A percentile compares a stretch with the other conserved stretches of the same genome.
Conservation (phyloP, 1,284 basidiomycete species). For the Testicularia cyperi region DNA sequence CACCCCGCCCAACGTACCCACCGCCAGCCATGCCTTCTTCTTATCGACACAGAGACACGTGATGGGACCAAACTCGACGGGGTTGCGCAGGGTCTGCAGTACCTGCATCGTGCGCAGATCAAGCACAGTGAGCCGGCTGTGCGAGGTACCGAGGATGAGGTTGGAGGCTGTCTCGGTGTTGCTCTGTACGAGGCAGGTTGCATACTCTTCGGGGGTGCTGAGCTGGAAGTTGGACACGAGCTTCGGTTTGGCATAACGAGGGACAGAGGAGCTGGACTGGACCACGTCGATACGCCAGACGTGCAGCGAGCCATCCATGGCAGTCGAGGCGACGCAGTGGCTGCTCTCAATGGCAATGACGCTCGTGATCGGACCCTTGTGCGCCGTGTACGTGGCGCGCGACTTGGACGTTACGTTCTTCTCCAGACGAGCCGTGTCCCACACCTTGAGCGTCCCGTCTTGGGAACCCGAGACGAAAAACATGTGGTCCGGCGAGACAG, state of each 20-base stretch:
- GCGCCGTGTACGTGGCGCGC: constrained; percentile 59
- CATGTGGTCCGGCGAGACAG: constrained; percentile 85
- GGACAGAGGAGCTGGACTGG: constrained; percentile 51
- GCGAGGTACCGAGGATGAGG: constrained; percentile 80
- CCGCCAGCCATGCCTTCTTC: constrained; percentile 78
- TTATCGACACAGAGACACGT: constrained; percentile 77
- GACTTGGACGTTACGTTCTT: constrained; percentile 68
- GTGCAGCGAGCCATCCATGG: constrained; percentile 61
- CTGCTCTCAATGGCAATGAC: constrained; percentile 59
- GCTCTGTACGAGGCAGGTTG: constrained; percentile 51
- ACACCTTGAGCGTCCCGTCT: constrained; percentile 79
- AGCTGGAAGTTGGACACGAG: constrained; percentile 60
- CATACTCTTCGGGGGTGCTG: constrained; percentile 57
- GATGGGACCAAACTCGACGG: constrained; percentile 81
- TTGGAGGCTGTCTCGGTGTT: constrained; percentile 41
- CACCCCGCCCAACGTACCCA: constrained; percentile 80
- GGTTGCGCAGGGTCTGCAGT: constrained; percentile 76
- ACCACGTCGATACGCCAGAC: constrained; percentile 60
- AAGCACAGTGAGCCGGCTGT: constrained; percentile 74
- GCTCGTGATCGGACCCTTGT: constrained; percentile 59
- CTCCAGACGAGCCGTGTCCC: constrained; percentile 78
- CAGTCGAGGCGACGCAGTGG: constrained; percentile 61
- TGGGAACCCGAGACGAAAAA: constrained; percentile 90
- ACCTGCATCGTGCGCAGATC: constrained; percentile 83
- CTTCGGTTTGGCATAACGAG: constrained; percentile 60